Conservation (phyloP, 345 rosid genomes). For the Orychophragmus violaceus region DNA sequence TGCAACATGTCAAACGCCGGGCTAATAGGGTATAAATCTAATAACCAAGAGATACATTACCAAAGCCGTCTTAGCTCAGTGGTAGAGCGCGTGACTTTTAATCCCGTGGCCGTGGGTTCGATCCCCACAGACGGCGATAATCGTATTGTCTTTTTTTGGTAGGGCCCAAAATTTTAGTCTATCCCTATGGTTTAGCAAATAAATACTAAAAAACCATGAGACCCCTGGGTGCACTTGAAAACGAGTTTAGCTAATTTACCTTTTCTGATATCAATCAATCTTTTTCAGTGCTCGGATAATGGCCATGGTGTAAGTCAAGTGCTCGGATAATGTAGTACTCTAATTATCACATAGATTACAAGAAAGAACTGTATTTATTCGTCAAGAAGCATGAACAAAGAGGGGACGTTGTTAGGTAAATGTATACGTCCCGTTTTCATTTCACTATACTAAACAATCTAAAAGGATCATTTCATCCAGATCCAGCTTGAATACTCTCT, state of each 20-base stretch:
- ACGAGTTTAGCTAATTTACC: neutral
- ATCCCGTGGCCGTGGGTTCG: neutral
- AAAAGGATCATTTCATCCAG: neutral
- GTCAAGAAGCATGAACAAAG: neutral
- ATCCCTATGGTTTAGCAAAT: neutral
- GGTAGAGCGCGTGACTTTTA: neutral
- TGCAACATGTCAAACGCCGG: no score
- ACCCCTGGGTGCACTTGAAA: neutral
- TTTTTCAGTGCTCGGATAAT: no score
- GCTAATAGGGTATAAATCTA: no score
- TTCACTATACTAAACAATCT: neutral
- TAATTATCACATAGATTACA: neutral
- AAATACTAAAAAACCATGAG: neutral
- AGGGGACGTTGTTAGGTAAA: neutral
- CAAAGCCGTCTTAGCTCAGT: neutral
- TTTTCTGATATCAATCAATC: no score
- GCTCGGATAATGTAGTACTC: neutral
- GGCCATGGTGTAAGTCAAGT: neutral
- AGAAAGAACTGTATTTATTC: neutral
- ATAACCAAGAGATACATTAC: no score
- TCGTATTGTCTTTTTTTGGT: no score
- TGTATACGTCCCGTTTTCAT: neutral
- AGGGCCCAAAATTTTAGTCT: neutral
- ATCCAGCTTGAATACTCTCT: constrained; percentile 14
- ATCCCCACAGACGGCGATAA: neutral